phyloP scores from a whole-genome alignment of 2,329 filamentous ascomycete genomes.

The Claviceps digitariae region DNA sequence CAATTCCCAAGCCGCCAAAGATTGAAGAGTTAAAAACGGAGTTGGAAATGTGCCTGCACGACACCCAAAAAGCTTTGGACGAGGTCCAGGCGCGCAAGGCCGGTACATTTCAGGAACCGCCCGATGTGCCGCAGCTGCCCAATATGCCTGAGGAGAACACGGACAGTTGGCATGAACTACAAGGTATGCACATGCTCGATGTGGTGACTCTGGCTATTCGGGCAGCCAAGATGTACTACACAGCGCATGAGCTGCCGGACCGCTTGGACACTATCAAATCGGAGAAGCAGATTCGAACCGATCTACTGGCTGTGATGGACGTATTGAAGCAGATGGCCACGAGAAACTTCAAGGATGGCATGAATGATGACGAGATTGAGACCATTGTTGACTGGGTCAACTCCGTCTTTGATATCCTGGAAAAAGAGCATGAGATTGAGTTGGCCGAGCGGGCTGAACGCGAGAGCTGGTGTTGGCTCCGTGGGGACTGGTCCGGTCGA shows the following conservation, averaged over 20 bases:
- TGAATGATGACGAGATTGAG: constrained; percentile 64
- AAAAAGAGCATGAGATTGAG: constrained; percentile 65
- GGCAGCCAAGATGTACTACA: constrained; percentile 93
- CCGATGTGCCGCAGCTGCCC: constrained; percentile 17
- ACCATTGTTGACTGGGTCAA: constrained; percentile 68
- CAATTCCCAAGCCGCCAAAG: constrained; percentile 72
- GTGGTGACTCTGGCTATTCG: constrained; percentile 90
- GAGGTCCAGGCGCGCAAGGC: constrained; percentile 34
- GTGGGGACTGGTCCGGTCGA: constrained; percentile 58
- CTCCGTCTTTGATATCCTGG: constrained; percentile 63
- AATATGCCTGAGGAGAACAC: constrained; percentile 33
- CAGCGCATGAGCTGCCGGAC: constrained; percentile 75
- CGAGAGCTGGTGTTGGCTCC: constrained; percentile 68
- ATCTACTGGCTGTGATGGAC: constrained; percentile 77
- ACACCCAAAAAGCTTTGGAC: constrained; percentile 53
- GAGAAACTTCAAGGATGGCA: constrained; percentile 71
- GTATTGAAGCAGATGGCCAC: constrained; percentile 84
- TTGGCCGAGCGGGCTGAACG: constrained; percentile 56
- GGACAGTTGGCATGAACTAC: constrained; percentile 69
- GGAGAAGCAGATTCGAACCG: constrained; percentile 71
- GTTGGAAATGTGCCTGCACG: constrained; percentile 53
- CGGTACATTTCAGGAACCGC: constrained; percentile 15
- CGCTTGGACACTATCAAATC: constrained; percentile 76
- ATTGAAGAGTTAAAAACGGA: constrained; percentile 59
- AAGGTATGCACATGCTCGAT: constrained; percentile 85